phyloP scores from a whole-genome alignment of 2,329 filamentous ascomycete genomes.

The Colletotrichum tofieldiae region DNA sequence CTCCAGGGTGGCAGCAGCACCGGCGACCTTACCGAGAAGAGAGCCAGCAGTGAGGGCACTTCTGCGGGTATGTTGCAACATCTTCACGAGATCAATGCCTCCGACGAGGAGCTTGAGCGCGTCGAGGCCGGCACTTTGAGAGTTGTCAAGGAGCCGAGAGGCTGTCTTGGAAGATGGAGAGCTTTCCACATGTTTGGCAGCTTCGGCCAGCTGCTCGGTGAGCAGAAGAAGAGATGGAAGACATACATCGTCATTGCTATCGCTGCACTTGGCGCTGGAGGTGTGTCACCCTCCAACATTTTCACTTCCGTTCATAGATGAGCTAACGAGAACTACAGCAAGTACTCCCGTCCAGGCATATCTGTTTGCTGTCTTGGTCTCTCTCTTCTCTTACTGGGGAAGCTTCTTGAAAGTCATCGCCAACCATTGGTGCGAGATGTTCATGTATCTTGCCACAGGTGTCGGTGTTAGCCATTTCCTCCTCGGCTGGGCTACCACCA shows the following conservation, averaged over 20 bases:
- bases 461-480: constrained; percentile 46
- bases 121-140: constrained; percentile 4
- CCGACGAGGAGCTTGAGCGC: constrained; percentile 37
- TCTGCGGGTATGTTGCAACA: constrained; percentile 21
- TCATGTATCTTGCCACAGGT: constrained; percentile 43
- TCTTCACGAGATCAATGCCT: constrained; percentile 26
- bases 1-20: constrained; percentile 26
- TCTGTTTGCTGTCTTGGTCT: constrained; percentile 40
- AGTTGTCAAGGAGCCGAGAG: constrained; percentile 23
- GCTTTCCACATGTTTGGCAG: constrained; percentile 32
- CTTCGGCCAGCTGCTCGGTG: constrained; percentile 37
- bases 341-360: constrained; percentile 41
- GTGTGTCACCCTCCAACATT: not conserved
- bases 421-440: constrained; percentile 56
- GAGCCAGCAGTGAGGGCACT: constrained; percentile 30
- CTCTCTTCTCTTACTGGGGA: constrained; percentile 40
- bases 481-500: constrained; percentile 51
- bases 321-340: constrained; percentile 3
- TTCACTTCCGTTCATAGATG: not conserved
- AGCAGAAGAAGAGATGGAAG: constrained; percentile 41
- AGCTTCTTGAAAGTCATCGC: constrained; percentile 46
- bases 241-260: constrained; percentile 35
- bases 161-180: constrained; percentile 20
- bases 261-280: constrained; percentile 40
- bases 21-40: constrained; percentile 36